A percentile compares a stretch with the other conserved stretches of the same genome.
These are phyloP conservation scores for Boletus reticulatus DNA, from an alignment of 768 basidiomycete genomes.

Conservation along the genomic window DNA sequence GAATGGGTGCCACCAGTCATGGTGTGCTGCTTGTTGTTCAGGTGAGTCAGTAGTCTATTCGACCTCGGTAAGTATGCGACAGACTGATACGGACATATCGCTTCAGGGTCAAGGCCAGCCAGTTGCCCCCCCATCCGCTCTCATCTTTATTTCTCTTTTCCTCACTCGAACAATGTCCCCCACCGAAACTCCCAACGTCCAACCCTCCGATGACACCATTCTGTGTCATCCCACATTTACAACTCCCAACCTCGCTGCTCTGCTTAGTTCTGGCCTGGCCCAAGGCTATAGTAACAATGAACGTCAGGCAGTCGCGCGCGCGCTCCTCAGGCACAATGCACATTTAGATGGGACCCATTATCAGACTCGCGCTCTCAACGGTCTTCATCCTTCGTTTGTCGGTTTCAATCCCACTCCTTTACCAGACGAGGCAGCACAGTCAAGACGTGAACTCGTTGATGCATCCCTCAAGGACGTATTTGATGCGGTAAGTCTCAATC, in stretches of 20 bases:
- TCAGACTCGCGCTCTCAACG: neutral
- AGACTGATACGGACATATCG: neutral
- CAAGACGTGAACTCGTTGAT: neutral
- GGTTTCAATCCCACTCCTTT: neutral
- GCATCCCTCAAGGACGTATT: neutral
- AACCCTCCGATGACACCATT: neutral
- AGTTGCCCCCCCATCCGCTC: no score
- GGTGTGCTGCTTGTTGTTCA: neutral
- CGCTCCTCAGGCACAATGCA: neutral
- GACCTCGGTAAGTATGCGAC: neutral
- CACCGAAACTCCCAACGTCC: neutral
- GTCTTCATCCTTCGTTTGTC: neutral
- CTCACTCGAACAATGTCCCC: neutral
- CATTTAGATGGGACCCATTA: neutral
- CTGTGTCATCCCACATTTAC: neutral
- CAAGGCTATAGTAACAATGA: neutral
- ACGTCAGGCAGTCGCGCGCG: neutral
- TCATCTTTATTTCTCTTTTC: neutral
- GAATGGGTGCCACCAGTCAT: neutral
- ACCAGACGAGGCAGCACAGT: neutral
- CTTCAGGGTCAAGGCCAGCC: neutral
- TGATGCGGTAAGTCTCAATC: neutral
- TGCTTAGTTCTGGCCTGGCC: neutral
- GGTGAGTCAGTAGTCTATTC: neutral
- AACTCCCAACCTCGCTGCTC: neutral